phyloP scores from a whole-genome alignment of 768 basidiomycete genomes.

The Crucibulum laeve region DNA sequence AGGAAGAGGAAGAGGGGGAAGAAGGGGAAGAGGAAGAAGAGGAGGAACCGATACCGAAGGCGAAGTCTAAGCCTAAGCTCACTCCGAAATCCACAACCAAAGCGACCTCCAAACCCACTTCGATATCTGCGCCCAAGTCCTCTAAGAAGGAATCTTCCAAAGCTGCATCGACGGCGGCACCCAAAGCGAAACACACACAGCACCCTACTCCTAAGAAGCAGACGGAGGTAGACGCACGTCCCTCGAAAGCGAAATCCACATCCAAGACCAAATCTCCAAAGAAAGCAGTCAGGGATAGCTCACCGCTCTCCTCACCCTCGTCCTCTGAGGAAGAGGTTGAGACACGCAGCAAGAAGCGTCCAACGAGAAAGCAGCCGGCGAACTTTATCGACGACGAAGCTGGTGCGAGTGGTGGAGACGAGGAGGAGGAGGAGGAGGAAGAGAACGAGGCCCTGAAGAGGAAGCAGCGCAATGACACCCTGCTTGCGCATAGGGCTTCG shows the following conservation, averaged over 20 bases:
- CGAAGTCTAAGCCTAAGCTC: slow-evolving; percentile 1
- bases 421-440: slow-evolving; percentile 4
- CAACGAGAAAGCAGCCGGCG: too few species aligned
- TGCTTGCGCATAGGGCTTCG: too few species aligned
- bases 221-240: background rate
- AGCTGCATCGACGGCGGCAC: background rate
- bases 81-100: too few species aligned
- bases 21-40: slow-evolving; percentile 6
- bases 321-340: too few species aligned
- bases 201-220: background rate
- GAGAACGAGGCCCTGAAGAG: slow-evolving; percentile 4
- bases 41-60: slow-evolving; percentile 1
- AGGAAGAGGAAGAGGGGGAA: slow-evolving; percentile 3
- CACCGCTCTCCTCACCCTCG: too few species aligned
- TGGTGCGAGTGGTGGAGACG: slow-evolving; percentile 2
- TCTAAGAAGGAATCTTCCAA: background rate
- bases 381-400: too few species aligned
- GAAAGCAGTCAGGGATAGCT: too few species aligned
- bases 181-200: background rate
- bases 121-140: background rate
- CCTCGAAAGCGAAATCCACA: background rate
- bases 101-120: background rate
- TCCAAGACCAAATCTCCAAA: background rate
- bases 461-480: too few species aligned
- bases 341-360: too few species aligned